phyloP scores from a whole-genome alignment of 2,329 filamentous ascomycete genomes.

The Dactylellina cionopaga region DNA sequence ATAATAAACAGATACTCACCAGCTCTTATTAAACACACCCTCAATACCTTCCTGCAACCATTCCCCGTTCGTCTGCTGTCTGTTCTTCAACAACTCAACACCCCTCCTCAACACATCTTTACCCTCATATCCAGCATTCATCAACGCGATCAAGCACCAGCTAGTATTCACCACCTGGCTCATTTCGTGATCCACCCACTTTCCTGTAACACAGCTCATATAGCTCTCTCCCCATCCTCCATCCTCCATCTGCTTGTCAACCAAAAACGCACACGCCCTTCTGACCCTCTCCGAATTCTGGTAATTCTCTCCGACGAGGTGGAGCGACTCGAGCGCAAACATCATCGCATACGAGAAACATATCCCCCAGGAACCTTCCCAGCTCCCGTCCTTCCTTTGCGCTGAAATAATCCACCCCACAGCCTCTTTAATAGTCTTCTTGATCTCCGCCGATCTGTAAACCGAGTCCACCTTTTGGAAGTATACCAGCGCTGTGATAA shows the following conservation, averaged over 20 bases:
- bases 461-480: slow-evolving; percentile 84
- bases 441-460: slow-evolving; percentile 81
- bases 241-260: slow-evolving; percentile 84
- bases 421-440: slow-evolving; percentile 75
- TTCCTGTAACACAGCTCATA: slow-evolving; percentile 64
- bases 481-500: slow-evolving; percentile 83
- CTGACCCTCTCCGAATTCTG: slow-evolving; percentile 75
- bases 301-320: slow-evolving; percentile 83
- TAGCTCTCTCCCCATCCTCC: slow-evolving; percentile 98
- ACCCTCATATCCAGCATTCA: slow-evolving; percentile 84
- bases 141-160: slow-evolving; percentile 83
- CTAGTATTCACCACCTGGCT: slow-evolving; percentile 90
- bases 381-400: slow-evolving; percentile 84
- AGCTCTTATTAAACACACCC: slow-evolving; percentile 98
- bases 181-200: slow-evolving; percentile 56
- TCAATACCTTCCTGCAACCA: slow-evolving; percentile 97
- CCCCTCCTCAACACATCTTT: slow-evolving; percentile 76
- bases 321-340: slow-evolving; percentile 91
- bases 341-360: slow-evolving; percentile 97
- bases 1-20: no score
- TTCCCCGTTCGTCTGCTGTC: slow-evolving; percentile 88
- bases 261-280: slow-evolving; percentile 83
- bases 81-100: slow-evolving; percentile 80
- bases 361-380: slow-evolving; percentile 98
- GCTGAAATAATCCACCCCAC: slow-evolving; percentile 83